A percentile compares a stretch with the other conserved stretches of the same genome.
phyloP scores from a whole-genome alignment of 2,329 filamentous ascomycete genomes.

The Fusarium tanahbumbuense region DNA sequence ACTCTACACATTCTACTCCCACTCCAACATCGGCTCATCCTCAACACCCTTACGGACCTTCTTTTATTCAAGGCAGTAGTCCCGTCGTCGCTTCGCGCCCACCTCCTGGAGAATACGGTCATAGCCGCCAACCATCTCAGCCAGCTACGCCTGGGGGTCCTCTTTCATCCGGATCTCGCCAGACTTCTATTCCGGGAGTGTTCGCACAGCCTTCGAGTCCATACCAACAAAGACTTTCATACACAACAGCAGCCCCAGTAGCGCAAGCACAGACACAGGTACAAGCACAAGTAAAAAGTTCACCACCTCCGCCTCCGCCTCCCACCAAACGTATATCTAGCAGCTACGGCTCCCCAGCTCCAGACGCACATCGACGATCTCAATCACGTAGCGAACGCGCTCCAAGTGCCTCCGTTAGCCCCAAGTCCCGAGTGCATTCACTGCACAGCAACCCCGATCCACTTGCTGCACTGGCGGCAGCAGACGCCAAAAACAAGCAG shows the following conservation, averaged over 20 bases:
- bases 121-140: slow-evolving; percentile 64
- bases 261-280: slow-evolving; percentile 45
- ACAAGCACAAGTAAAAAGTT: slow-evolving; percentile 48
- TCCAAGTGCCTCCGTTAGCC: slow-evolving; percentile 79
- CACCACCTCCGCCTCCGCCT: slow-evolving; percentile 52
- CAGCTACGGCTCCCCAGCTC: slow-evolving; percentile 57
- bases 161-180: slow-evolving; percentile 57
- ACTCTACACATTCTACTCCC: slow-evolving; percentile 68
- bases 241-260: slow-evolving; percentile 45
- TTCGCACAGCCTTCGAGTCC: slow-evolving; percentile 67
- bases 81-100: slow-evolving; percentile 61
- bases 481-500: slow-evolving; percentile 43
- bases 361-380: slow-evolving; percentile 61
- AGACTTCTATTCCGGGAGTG: slow-evolving; percentile 54
- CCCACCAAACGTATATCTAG: slow-evolving; percentile 57
- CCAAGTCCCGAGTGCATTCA: slow-evolving; percentile 74
- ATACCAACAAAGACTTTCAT: slow-evolving; percentile 64
- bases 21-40: slow-evolving; percentile 73
- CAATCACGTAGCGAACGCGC: slow-evolving; percentile 73
- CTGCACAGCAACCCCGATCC: slow-evolving; percentile 58
- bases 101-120: slow-evolving; percentile 56
- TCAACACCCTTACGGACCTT: slow-evolving; percentile 64
- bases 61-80: slow-evolving; percentile 67
- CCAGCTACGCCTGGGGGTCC: slow-evolving; percentile 65
- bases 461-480: slow-evolving; percentile 45